Conservation (phyloP, 495 filamentous ascomycete genomes). For the Cercophora newfieldiana region DNA sequence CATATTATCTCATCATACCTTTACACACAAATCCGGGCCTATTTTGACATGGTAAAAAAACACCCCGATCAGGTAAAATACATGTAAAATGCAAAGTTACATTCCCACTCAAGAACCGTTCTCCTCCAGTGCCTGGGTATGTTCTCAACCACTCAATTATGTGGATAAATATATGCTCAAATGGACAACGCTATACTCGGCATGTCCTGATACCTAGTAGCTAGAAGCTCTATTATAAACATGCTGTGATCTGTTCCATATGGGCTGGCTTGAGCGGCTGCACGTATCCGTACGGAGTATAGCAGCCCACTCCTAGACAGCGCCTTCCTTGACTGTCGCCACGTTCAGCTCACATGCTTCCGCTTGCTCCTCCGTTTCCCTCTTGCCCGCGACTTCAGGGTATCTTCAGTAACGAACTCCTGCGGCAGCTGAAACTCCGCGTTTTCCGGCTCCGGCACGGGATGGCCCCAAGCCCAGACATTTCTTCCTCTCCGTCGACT, state of each 20-base stretch:
- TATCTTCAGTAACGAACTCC: conserved; percentile 67
- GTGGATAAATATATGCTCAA: not conserved
- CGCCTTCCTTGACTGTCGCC: not conserved
- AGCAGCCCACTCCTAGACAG: too few relatives aligned
- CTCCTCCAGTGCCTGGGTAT: too few relatives aligned
- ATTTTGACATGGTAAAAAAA: too few relatives aligned
- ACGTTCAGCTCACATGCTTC: not conserved
- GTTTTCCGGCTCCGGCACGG: conserved; percentile 70
- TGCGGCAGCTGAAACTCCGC: conserved; percentile 72
- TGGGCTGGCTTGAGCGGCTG: not conserved
- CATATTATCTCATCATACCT: too few relatives aligned
- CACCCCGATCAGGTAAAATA: too few relatives aligned
- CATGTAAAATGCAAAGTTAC: too few relatives aligned
- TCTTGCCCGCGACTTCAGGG: conserved; percentile 63
- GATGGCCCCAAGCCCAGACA: conserved; percentile 72
- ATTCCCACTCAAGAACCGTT: too few relatives aligned
- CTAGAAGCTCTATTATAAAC: not conserved
- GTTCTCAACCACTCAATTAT: not conserved
- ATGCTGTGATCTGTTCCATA: conserved; percentile 9
- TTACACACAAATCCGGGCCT: too few relatives aligned
- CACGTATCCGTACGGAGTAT: too few relatives aligned
- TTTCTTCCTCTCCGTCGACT: conserved; percentile 54
- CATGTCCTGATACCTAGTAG: not conserved
- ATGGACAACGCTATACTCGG: not conserved
- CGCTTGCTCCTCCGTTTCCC: conserved; percentile 49